Percentiles rank a stretch among this genome's conserved stretches.
Conservation (phyloP, 1,139 yeast species). For the Pichia norvegensis region DNA sequence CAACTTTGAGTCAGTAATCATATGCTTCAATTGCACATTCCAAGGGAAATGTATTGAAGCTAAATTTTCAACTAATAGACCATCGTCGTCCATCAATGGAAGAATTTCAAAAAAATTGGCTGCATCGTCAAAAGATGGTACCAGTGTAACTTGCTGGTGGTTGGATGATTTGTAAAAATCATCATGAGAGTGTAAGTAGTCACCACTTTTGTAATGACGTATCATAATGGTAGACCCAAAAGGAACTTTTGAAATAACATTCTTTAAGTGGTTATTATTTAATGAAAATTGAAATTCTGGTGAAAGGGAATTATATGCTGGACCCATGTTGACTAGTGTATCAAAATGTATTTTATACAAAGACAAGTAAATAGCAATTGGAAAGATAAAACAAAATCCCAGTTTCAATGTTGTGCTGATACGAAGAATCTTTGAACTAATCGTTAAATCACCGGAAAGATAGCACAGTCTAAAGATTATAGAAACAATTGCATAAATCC, state of each 20-base stretch:
- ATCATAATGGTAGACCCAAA: constrained; percentile 62
- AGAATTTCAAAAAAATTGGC: constrained; percentile 68
- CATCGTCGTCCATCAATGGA: constrained; percentile 11
- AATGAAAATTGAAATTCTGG: constrained; percentile 53
- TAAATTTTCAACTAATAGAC: constrained; percentile 23
- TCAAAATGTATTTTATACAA: constrained; percentile 45
- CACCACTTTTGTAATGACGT: constrained; percentile 55
- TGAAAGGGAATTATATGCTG: constrained; percentile 45
- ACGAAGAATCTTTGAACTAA: constrained; percentile 30
- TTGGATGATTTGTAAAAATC: constrained; percentile 41
- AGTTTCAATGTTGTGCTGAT: constrained; percentile 32
- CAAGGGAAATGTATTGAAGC: constrained; percentile 42
- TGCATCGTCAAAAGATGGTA: constrained; percentile 40
- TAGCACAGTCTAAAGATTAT: constrained; percentile 45
- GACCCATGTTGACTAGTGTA: constrained; percentile 40
- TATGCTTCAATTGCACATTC: constrained; percentile 54
- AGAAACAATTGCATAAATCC: constrained; percentile 42
- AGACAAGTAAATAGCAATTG: constrained; percentile 42
- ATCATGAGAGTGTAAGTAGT: constrained; percentile 63
- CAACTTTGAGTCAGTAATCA: constrained; percentile 49
- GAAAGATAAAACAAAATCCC: constrained; percentile 36
- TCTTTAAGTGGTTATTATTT: constrained; percentile 33
- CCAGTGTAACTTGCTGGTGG: constrained; percentile 64
- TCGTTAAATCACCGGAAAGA: constrained; percentile 47
- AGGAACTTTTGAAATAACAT: constrained; percentile 44